Evolutionary conservation across 2,329 filamentous ascomycete genomes (phyloP).

Genomic region (Alternaria tenuissima): DNA sequence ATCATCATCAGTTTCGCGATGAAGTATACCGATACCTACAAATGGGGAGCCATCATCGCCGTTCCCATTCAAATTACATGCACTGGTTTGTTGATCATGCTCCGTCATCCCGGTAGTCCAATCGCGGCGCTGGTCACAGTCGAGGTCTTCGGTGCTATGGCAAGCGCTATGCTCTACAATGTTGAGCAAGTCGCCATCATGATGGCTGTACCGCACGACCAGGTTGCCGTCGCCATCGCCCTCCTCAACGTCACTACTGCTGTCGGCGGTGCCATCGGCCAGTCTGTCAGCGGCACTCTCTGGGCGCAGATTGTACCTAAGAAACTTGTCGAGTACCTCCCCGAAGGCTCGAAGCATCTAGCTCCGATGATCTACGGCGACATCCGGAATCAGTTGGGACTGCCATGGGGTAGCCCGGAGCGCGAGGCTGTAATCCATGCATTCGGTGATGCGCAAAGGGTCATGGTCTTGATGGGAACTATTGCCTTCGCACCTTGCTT

Average conservation of each 20-base stretch:
- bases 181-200: constrained; percentile 32
- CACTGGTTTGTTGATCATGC: constrained; percentile 37
- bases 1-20: constrained; percentile 29
- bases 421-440: constrained; percentile 51
- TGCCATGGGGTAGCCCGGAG: constrained; percentile 57
- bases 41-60: constrained; percentile 31
- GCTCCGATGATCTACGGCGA: constrained; percentile 44
- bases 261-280: constrained; percentile 56
- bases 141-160: constrained; percentile 37
- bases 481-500: constrained; percentile 35
- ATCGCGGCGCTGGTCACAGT: constrained; percentile 40
- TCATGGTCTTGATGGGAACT: constrained; percentile 42
- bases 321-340: constrained; percentile 27
- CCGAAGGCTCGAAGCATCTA: constrained; percentile 15
- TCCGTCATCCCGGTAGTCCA: constrained; percentile 30
- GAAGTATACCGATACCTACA: constrained; percentile 33
- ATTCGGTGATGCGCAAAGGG: constrained; percentile 42
- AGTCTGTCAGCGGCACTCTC: constrained; percentile 66
- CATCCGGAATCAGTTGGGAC: constrained; percentile 63
- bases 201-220: constrained; percentile 28
- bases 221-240: constrained; percentile 27
- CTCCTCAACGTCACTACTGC: constrained; percentile 65
- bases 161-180: constrained; percentile 29
- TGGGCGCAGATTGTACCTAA: constrained; percentile 66
- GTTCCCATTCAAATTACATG: constrained; percentile 38